phyloP scores from a whole-genome alignment of 768 basidiomycete species.

The Russula compacta region DNA sequence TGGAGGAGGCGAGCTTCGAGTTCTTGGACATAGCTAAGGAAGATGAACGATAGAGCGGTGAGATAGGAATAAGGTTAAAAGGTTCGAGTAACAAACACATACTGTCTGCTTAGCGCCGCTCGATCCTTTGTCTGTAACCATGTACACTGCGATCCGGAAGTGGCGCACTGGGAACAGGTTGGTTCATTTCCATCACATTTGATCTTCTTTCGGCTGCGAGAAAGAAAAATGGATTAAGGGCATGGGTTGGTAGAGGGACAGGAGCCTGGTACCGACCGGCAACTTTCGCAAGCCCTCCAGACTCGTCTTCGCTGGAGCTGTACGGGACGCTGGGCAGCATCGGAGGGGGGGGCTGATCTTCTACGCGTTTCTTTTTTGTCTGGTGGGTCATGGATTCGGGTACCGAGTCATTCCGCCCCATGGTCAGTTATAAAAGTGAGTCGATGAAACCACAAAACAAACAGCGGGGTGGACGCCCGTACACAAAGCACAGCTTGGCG shows the following conservation, averaged over 20 bases:
- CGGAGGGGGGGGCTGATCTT: slow-evolving; percentile 40
- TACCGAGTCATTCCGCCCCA: slow-evolving; percentile 16
- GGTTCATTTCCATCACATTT: slow-evolving; percentile 88
- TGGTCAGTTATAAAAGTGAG: slow-evolving; percentile 10
- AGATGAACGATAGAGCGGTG: not conserved
- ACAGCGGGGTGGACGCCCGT: not conserved
- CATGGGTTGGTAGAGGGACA: slow-evolving; percentile 11
- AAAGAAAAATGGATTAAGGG: slow-evolving; percentile 17
- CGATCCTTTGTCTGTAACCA: slow-evolving; percentile 91
- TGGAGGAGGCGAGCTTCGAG: slow-evolving; percentile 80
- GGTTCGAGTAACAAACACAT: slow-evolving; percentile 28
- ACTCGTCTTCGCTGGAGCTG: slow-evolving; percentile 73
- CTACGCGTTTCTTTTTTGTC: slow-evolving; percentile 74
- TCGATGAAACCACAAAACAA: slow-evolving; percentile 3
- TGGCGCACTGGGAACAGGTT: slow-evolving; percentile 71
- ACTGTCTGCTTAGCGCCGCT: slow-evolving; percentile 86
- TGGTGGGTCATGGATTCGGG: slow-evolving; percentile 37
- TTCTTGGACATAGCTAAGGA: slow-evolving; percentile 76
- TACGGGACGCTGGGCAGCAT: slow-evolving; percentile 57
- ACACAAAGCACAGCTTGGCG: not conserved
- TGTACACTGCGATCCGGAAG: slow-evolving; percentile 69
- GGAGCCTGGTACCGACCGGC: slow-evolving; percentile 47
- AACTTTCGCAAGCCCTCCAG: slow-evolving; percentile 86
- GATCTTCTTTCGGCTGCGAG: slow-evolving; percentile 76
- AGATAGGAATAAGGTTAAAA: slow-evolving; percentile 19